Evolutionary conservation across 2,329 filamentous ascomycete species (phyloP), one percentile per base, ranked within the genome.

Genomic region (Pseudovirgaria hyperparasitica): DNA sequence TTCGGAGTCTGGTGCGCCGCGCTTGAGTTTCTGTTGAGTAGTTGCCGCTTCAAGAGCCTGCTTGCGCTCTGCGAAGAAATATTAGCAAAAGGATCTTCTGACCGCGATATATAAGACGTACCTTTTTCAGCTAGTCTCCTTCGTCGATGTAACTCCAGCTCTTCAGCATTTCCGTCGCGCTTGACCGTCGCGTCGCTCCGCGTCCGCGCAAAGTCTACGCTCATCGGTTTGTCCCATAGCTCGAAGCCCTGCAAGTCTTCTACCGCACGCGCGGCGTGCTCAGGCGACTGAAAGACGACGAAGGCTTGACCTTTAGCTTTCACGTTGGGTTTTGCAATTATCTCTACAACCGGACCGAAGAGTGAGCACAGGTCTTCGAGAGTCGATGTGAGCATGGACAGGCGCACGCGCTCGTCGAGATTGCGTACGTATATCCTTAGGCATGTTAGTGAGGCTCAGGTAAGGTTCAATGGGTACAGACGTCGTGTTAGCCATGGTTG

Each of bases 241-340:
- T 92, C 81, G 53, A 98, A 98, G 6, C 84, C 87, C 45, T 94
- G 80, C 35, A 92, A 67, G 42, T 92, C 82, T 27, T 92, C 82
- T 35, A 94, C 79, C 11, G 90, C 87, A 36, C 73, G 69, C 27
- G 70, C 63, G 4, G 86, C 86, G n/a, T 76, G 72, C 29, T 85
- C 79, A n/a, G 77, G 62, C 34, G 65, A 70, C 42, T 92, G 84
- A 51, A 85, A 96, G 23, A 96, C 85, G 26, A 98, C 61, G 50
- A 98, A 98, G 1, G 90, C 90, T 58, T 98, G 90, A 9, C 90
- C 90, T 52, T 92, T 94, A 22, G 84, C 82, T 52, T 82, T 86
- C 16, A 96, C 57, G 53, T 92, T 94, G 37, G 72, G 82, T 62
- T 92, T 92, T 23, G 82, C 82, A 33, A 92, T 70, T 27, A 93